A percentile compares a stretch with the other conserved stretches of the same genome.
phyloP scores from a whole-genome alignment of 331 rosid species.

The Erythrophleum ivorense region DNA sequence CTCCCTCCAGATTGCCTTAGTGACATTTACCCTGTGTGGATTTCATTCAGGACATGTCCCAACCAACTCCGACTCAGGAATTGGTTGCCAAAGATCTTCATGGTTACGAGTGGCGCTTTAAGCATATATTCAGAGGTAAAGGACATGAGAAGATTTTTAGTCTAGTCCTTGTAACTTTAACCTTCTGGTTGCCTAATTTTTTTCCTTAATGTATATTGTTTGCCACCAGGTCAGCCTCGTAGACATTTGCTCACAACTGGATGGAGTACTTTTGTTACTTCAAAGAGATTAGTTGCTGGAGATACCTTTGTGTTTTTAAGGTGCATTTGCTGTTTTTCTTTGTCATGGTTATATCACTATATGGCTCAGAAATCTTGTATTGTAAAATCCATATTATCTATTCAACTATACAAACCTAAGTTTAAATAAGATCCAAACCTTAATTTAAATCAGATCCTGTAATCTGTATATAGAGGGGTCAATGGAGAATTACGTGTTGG shows the following conservation, averaged over 20 bases:
- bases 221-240: constrained; percentile 82
- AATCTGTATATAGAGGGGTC: constrained; percentile 56
- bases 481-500: constrained; percentile 82
- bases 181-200: constrained; percentile 19
- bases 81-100: constrained; percentile 89
- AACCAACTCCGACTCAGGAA: constrained; percentile 84
- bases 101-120: constrained; percentile 86
- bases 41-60: constrained; percentile 74
- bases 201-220: constrained; percentile 14
- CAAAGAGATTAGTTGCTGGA: constrained; percentile 88
- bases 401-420: constrained; percentile 12
- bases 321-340: constrained; percentile 37
- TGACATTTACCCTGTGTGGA: constrained; percentile 19
- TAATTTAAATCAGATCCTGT: constrained; percentile 23
- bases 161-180: constrained; percentile 22
- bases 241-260: constrained; percentile 95
- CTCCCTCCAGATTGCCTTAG: constrained; percentile 2
- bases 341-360: neutral
- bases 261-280: constrained; percentile 91
- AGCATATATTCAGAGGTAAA: constrained; percentile 87
- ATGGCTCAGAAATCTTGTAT: neutral
- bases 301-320: constrained; percentile 88
- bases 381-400: neutral
- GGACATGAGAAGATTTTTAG: constrained; percentile 4
- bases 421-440: constrained; percentile 12